These are phyloP conservation scores for Scytalidium lignicola DNA, from an alignment of 2,329 filamentous ascomycete species.

Conservation along the genomic window DNA sequence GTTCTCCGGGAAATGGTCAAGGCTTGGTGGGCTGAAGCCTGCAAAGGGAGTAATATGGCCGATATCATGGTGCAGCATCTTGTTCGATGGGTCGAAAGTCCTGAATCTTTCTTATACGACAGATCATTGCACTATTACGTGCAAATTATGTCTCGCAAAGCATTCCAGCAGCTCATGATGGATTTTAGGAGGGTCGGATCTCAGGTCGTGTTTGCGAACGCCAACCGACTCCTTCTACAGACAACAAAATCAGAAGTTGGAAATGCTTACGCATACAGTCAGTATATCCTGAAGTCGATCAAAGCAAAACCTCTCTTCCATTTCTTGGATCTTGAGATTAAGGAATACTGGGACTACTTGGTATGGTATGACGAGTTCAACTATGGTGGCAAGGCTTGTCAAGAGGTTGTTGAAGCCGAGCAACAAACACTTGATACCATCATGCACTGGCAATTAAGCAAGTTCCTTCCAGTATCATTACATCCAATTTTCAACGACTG, in stretches of 20 bases:
- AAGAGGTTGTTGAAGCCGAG: constrained; percentile 70
- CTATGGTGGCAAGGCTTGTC: constrained; percentile 90
- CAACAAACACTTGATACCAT: constrained; percentile 81
- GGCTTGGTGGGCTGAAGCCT: constrained; percentile 95
- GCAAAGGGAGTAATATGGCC: constrained; percentile 85
- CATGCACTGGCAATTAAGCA: constrained; percentile 97
- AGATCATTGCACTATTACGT: constrained; percentile 93
- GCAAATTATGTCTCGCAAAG: constrained; percentile 97
- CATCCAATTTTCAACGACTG: constrained; percentile 86
- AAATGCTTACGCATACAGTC: constrained; percentile 92
- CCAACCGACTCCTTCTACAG: constrained; percentile 84
- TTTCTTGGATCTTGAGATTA: constrained; percentile 94
- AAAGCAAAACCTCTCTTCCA: constrained; percentile 93
- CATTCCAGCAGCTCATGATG: constrained; percentile 92
- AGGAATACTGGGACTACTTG: constrained; percentile 98
- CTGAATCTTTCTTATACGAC: constrained; percentile 92
- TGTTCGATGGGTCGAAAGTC: constrained; percentile 93
- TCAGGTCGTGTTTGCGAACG: constrained; percentile 89
- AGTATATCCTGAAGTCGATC: constrained; percentile 97
- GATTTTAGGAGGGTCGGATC: constrained; percentile 95
- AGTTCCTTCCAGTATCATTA: constrained; percentile 75
- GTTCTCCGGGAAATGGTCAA: constrained; percentile 98
- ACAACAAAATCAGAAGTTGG: constrained; percentile 96
- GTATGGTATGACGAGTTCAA: constrained; percentile 99
- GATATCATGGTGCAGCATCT: constrained; percentile 97